A percentile compares a stretch with the other conserved stretches of the same genome.
Evolutionary conservation across 768 basidiomycete genomes (phyloP).

Genomic region (Rhodotorula toruloides): DNA sequence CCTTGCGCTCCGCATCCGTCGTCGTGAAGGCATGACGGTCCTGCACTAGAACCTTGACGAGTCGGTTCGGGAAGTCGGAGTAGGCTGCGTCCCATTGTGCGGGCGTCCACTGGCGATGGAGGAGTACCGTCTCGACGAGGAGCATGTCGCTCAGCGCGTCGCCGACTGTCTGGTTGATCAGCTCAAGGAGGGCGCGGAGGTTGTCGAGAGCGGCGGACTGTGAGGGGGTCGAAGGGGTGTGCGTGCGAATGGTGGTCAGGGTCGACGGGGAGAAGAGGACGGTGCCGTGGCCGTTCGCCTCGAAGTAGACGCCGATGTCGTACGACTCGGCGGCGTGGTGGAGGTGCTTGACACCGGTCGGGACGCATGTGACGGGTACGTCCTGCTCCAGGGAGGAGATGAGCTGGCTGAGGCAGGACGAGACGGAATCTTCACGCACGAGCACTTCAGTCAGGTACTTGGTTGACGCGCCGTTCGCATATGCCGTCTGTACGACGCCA

Average conservation of each 20-base stretch:
- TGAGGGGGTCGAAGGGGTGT: conserved; percentile 62
- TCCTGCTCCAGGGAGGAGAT: conserved; percentile 53
- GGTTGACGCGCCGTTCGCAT: conserved; percentile 95
- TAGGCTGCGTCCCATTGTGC: conserved; percentile 92
- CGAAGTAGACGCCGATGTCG: conserved; percentile 96
- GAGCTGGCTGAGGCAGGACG: not conserved
- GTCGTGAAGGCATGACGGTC: conserved; percentile 81
- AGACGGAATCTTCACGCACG: conserved; percentile 18
- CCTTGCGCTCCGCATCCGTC: conserved; percentile 83
- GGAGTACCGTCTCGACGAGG: conserved; percentile 84
- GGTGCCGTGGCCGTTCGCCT: conserved; percentile 98
- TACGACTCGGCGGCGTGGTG: conserved; percentile 94
- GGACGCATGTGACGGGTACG: conserved; percentile 86
- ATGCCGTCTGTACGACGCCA: conserved; percentile 96
- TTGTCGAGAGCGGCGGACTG: conserved; percentile 23
- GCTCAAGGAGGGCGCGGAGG: conserved; percentile 66
- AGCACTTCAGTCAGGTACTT: conserved; percentile 77
- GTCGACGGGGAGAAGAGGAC: conserved; percentile 83
- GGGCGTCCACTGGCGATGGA: conserved; percentile 73
- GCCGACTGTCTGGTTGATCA: conserved; percentile 97
- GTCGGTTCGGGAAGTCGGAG: conserved; percentile 84
- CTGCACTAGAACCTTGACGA: conserved; percentile 84
- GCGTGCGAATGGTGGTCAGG: conserved; percentile 56
- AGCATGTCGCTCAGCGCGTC: conserved; percentile 95
- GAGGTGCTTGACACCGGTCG: conserved; percentile 95